Evolutionary conservation across 2,329 filamentous ascomycete species (phyloP).

Genomic region (Dothiorella sarmentorum): DNA sequence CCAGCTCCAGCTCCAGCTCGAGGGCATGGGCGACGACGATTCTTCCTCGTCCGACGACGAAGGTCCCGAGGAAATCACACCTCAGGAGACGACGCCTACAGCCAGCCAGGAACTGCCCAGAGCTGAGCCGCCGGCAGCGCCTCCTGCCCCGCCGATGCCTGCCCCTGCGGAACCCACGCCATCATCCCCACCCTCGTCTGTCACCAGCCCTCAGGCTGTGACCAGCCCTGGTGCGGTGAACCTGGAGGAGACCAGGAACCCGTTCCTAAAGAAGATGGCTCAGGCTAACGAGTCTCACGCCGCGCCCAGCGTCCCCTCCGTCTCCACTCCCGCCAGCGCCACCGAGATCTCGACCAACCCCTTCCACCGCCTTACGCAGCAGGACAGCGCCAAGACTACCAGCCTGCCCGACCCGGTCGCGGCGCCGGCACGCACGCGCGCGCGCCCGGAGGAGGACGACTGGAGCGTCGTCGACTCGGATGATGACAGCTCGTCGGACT

Average conservation of each 20-base stretch:
- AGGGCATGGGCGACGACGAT: constrained; percentile 70
- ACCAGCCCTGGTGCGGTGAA: constrained; percentile 51
- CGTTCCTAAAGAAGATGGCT: constrained; percentile 87
- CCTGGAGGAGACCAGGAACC: constrained; percentile 91
- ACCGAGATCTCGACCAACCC: constrained; percentile 80
- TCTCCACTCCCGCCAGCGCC: constrained; percentile 42
- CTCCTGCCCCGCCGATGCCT: constrained; percentile 38
- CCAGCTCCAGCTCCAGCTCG: constrained; percentile 83
- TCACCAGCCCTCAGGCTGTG: constrained; percentile 43
- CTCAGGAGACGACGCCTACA: constrained; percentile 57
- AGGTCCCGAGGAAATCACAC: constrained; percentile 66
- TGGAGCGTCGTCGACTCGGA: constrained; percentile 80
- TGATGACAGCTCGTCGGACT: constrained; percentile 65
- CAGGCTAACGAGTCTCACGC: constrained; percentile 56
- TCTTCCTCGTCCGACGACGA: constrained; percentile 70
- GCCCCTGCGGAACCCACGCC: constrained; percentile 32
- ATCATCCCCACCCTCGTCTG: constrained; percentile 47
- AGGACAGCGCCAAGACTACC: constrained; percentile 47
- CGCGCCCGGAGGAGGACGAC: constrained; percentile 63
- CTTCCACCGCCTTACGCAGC: constrained; percentile 81
- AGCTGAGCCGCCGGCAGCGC: constrained; percentile 43
- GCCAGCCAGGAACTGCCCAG: constrained; percentile 53
- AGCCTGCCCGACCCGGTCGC: constrained; percentile 48
- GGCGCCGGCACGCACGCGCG: constrained; percentile 50
- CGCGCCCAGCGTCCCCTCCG: constrained; percentile 49